phyloP scores from a whole-genome alignment of 495 filamentous ascomycete species.

The Aspergillus campestris region DNA sequence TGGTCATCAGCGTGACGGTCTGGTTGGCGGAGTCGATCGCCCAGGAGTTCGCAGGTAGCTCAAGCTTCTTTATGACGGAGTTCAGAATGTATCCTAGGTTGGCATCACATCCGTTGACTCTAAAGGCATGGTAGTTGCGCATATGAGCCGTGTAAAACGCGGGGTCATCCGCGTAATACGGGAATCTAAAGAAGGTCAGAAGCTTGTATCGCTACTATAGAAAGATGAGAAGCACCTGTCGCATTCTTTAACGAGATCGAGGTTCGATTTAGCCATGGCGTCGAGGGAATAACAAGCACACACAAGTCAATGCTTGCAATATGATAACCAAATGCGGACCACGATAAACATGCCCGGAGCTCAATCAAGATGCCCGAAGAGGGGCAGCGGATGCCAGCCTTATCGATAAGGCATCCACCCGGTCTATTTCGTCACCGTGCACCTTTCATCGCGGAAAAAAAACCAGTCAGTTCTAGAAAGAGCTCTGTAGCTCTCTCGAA shows the following conservation, averaged over 20 bases:
- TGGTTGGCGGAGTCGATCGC: slow-evolving; percentile 37
- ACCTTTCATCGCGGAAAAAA: neutral
- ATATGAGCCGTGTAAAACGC: slow-evolving; percentile 39
- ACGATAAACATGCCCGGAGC: no score
- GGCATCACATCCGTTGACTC: slow-evolving; percentile 40
- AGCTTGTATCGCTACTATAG: slow-evolving; percentile 2
- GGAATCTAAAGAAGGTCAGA: slow-evolving; percentile 46
- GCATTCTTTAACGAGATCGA: slow-evolving; percentile 49
- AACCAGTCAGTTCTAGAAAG: neutral
- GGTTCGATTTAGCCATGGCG: slow-evolving; percentile 40
- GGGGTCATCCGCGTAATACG: slow-evolving; percentile 51
- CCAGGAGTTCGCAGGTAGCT: slow-evolving; percentile 44
- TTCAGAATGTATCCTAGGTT: slow-evolving; percentile 56
- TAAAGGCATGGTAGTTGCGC: slow-evolving; percentile 46
- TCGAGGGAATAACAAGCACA: neutral
- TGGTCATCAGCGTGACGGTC: slow-evolving; percentile 39
- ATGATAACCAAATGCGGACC: neutral
- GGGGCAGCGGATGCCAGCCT: neutral
- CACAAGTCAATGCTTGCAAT: neutral
- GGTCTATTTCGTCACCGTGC: neutral
- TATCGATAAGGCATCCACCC: no score
- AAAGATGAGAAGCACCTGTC: slow-evolving; percentile 46
- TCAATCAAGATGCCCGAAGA: neutral
- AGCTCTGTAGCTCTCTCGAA: neutral
- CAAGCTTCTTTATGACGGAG: slow-evolving; percentile 48